Evolutionary conservation across 2,329 filamentous ascomycete species (phyloP).

Genomic region (Cordyceps farinosa): DNA sequence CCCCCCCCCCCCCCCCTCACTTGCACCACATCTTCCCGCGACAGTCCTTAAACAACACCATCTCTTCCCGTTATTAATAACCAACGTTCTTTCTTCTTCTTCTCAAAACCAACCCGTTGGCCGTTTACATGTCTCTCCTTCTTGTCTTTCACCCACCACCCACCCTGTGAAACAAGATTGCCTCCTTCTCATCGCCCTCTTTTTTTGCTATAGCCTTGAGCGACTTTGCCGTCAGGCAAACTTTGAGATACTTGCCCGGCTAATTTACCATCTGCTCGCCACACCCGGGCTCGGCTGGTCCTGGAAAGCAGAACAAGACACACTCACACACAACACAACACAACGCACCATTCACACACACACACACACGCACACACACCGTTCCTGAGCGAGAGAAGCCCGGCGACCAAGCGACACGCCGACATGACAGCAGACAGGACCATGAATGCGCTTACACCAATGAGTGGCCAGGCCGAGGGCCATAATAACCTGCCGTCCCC

Average conservation of each 20-base stretch:
- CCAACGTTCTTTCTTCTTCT: background rate
- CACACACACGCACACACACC: background rate
- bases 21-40: no score
- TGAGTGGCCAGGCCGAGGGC: background rate
- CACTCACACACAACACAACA: no score
- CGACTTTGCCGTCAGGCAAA: conserved; percentile 6
- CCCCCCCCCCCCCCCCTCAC: no score
- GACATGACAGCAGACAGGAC: background rate
- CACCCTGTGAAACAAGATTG: conserved; percentile 11
- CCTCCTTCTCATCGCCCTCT: background rate
- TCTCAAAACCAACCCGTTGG: background rate
- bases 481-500: conserved; percentile 9
- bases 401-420: background rate
- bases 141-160: conserved; percentile 2
- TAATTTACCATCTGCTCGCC: background rate
- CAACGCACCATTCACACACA: no score
- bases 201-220: conserved; percentile 6
- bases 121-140: background rate
- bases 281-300: conserved; percentile 2
- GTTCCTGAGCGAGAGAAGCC: background rate
- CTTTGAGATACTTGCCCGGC: background rate
- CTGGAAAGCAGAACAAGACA: background rate
- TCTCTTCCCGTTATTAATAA: background rate
- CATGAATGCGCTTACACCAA: conserved; percentile 3
- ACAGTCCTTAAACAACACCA: no score